A percentile compares a stretch with the other conserved stretches of the same genome.
Evolutionary conservation across 2,329 filamentous ascomycete genomes (phyloP).

Genomic region (Fusarium metavorans): DNA sequence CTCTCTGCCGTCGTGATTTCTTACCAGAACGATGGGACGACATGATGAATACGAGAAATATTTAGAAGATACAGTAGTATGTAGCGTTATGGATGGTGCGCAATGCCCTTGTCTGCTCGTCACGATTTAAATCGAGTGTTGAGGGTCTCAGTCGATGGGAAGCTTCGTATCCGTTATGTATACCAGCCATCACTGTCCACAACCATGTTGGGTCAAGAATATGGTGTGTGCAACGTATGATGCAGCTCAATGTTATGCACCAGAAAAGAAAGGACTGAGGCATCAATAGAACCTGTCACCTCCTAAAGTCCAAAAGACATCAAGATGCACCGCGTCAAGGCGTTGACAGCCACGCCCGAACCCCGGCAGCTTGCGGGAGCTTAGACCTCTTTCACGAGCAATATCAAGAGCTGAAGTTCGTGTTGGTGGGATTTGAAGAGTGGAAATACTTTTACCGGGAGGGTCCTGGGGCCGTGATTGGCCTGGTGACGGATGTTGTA

Average conservation of each 20-base stretch:
- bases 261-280: constrained; percentile 3
- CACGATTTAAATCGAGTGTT: not conserved
- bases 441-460: not conserved
- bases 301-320: not conserved
- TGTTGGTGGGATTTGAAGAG: not conserved
- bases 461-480: not conserved
- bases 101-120: not conserved
- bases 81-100: not conserved
- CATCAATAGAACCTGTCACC: not conserved
- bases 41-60: not conserved
- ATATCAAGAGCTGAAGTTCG: constrained; percentile 1
- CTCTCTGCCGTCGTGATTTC: not conserved
- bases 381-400: not conserved
- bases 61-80: not conserved
- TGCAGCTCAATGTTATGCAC: not conserved
- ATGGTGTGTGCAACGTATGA: constrained; percentile 3
- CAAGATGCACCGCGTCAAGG: not conserved
- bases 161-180: constrained; percentile 1
- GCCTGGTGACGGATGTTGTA: not conserved
- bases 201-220: not conserved
- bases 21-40: not conserved
- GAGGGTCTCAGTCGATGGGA: not conserved
- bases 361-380: not conserved
- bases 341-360: not conserved
- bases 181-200: not conserved